phyloP scores from a whole-genome alignment of 1,284 basidiomycete species.

The Limonomyces culmigenus region DNA sequence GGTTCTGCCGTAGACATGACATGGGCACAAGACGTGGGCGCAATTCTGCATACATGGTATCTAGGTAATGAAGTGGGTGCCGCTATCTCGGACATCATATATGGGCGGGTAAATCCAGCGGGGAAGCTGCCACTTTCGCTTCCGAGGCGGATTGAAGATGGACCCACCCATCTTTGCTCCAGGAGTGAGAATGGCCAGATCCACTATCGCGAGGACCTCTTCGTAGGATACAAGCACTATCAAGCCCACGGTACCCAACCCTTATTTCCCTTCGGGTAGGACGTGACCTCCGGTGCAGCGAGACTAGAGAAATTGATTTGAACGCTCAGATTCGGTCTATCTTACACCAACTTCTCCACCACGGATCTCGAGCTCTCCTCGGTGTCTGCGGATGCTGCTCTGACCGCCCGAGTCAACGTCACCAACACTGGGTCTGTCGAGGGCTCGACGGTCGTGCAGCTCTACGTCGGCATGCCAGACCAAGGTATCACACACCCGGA shows the following conservation, averaged over 20 bases:
- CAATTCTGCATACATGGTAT: constrained; percentile 49
- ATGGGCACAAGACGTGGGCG: constrained; percentile 35
- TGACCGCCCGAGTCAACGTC: constrained; percentile 25
- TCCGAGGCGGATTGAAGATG: constrained; percentile 44
- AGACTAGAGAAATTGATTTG: too few relatives aligned
- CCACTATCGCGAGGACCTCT: constrained; percentile 46
- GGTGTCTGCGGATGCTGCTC: constrained; percentile 10
- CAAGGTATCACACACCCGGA: constrained; percentile 34
- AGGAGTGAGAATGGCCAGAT: constrained; percentile 48
- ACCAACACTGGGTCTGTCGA: constrained; percentile 35
- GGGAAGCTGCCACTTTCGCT: constrained; percentile 57
- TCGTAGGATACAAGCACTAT: constrained; percentile 61
- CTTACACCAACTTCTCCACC: constrained; percentile 53
- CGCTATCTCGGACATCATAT: constrained; percentile 57
- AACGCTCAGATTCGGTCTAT: constrained; percentile 49
- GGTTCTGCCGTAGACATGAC: constrained; percentile 48
- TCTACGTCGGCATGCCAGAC: constrained; percentile 45
- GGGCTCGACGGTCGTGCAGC: constrained; percentile 52
- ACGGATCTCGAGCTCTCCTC: constrained; percentile 23
- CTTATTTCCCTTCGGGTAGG: constrained; percentile 48
- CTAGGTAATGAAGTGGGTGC: constrained; percentile 64
- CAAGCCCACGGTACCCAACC: constrained; percentile 37
- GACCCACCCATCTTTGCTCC: constrained; percentile 43
- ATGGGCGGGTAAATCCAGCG: constrained; percentile 54
- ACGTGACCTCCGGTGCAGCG: too few relatives aligned